A percentile compares a stretch with the other conserved stretches of the same genome.
Conservation (phyloP, 306 rosid species). For the Ochetophila trinervis region DNA sequence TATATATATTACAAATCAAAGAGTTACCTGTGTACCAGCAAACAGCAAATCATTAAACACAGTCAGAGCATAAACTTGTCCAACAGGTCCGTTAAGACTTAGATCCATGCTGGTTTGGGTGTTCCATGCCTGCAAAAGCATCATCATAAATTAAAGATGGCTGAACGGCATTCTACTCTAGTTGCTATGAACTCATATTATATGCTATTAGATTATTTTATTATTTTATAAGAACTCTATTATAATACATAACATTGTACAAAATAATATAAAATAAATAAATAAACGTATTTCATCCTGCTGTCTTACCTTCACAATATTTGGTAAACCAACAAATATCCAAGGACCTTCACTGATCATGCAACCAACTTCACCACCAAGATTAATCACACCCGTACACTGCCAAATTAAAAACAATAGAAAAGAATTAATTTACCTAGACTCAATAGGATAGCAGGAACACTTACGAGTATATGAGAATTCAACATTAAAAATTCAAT, state of each 20-base stretch:
- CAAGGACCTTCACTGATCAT: slow-evolving; percentile 95
- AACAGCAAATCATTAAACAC: slow-evolving; percentile 84
- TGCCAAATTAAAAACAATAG: slow-evolving; percentile 32
- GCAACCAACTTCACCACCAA: slow-evolving; percentile 93
- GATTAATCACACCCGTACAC: slow-evolving; percentile 61
- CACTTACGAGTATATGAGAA: background rate
- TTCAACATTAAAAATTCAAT: background rate
- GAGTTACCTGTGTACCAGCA: slow-evolving; percentile 93
- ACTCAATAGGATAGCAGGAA: slow-evolving; percentile 1
- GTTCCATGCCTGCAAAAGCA: slow-evolving; percentile 82
- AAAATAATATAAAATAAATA: background rate
- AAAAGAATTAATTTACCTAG: slow-evolving; percentile 4
- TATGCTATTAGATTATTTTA: background rate
- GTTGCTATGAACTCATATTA: background rate
- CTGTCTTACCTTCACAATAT: slow-evolving; percentile 69
- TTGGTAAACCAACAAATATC: slow-evolving; percentile 87
- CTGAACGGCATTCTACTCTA: slow-evolving; percentile 10
- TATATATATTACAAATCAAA: slow-evolving; percentile 5
- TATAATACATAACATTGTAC: background rate
- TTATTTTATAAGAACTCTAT: background rate
- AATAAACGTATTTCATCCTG: slow-evolving; percentile 1
- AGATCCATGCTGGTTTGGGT: slow-evolving; percentile 63
- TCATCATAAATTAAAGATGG: slow-evolving; percentile 25
- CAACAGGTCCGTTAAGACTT: slow-evolving; percentile 87
- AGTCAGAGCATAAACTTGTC: slow-evolving; percentile 86